Conservation (phyloP, 2,329 filamentous ascomycete species). For the Epichloe coenophiala region DNA sequence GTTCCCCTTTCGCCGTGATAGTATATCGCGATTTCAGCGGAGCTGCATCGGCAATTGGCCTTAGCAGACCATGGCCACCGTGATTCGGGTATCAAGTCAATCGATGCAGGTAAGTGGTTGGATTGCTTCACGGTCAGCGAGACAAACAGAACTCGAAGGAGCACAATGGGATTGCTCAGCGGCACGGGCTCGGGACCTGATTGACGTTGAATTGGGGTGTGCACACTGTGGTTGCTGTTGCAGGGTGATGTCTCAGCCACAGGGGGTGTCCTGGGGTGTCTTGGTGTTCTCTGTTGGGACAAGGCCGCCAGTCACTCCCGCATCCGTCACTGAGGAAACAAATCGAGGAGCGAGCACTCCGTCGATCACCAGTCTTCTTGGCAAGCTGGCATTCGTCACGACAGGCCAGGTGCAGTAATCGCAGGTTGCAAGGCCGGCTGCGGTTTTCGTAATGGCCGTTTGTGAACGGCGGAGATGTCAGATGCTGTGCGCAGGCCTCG, state of each 20-base stretch:
- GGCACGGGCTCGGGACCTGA: background rate
- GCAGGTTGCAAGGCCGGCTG: background rate
- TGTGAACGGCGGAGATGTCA: background rate
- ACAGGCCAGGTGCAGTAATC: background rate
- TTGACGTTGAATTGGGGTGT: conserved; percentile 1
- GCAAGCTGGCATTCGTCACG: background rate
- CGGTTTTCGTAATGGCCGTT: background rate
- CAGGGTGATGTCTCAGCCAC: conserved; percentile 12
- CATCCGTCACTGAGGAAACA: conserved; percentile 13
- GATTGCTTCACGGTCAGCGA: background rate
- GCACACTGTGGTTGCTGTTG: conserved; percentile 1
- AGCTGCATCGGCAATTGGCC: background rate
- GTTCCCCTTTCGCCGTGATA: background rate
- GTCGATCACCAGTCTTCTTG: background rate
- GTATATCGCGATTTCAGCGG: background rate
- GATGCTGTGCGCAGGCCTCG: too few relatives aligned
- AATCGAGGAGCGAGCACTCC: background rate
- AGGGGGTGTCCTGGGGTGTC: conserved; percentile 5
- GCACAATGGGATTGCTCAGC: background rate
- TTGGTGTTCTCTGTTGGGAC: background rate
- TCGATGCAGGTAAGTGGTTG: background rate
- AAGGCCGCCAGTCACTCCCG: conserved; percentile 3
- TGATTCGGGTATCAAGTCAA: background rate
- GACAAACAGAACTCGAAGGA: background rate
- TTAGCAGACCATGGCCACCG: conserved; percentile 5